Percentiles rank a stretch among this genome's conserved stretches.
Conservation (phyloP, 495 filamentous ascomycete genomes). For the Penicillium odoratum region DNA sequence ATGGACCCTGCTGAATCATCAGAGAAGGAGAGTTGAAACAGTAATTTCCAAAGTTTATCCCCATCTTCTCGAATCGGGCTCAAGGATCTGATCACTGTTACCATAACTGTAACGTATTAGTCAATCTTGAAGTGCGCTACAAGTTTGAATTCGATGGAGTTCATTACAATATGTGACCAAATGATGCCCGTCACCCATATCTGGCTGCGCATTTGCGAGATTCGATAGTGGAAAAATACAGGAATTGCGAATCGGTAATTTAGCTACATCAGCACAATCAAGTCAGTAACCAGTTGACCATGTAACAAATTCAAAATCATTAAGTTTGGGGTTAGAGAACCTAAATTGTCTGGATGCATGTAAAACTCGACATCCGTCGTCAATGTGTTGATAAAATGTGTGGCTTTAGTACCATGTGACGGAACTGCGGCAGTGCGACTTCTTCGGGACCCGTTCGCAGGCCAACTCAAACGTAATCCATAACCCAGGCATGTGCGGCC, state of each 20-base stretch:
- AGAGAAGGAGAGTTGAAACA: constrained; percentile 14
- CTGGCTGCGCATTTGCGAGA: constrained; percentile 5
- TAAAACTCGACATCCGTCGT: constrained; percentile 5
- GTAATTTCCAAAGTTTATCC: constrained; percentile 11
- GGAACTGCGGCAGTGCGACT: background rate
- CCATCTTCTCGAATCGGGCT: constrained; percentile 6
- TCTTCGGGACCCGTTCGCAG: constrained; percentile 2
- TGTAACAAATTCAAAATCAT: no score
- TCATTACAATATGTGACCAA: constrained; percentile 5
- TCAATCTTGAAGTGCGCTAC: background rate
- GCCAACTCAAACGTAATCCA: constrained; percentile 16
- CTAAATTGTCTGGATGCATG: background rate
- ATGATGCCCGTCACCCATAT: constrained; percentile 1
- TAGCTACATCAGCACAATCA: background rate
- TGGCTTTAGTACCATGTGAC: background rate
- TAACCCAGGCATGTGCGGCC: constrained; percentile 12
- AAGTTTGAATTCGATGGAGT: background rate
- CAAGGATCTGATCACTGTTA: background rate
- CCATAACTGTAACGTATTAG: background rate
- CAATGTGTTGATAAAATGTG: constrained; percentile 9
- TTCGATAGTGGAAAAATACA: constrained; percentile 4
- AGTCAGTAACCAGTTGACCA: no score
- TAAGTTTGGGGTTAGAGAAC: background rate
- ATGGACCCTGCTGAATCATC: constrained; percentile 14
- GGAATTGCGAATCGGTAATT: background rate